A percentile compares a stretch with the other conserved stretches of the same genome.
Conservation (phyloP, 345 rosid genomes). For the Eucalyptus cladocalyx region DNA sequence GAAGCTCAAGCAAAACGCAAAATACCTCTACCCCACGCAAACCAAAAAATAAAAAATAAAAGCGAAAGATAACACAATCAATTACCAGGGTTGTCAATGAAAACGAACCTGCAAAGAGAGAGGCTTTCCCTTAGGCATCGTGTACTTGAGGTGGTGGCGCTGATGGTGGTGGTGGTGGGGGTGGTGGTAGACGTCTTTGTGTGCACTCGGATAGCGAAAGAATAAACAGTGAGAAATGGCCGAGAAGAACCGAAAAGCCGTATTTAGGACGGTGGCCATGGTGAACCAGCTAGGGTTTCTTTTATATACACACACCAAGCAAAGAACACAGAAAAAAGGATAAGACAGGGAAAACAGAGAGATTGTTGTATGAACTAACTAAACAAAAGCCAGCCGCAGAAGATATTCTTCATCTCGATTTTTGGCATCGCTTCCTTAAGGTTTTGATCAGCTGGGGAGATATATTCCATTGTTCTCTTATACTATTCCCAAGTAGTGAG, state of each 20-base stretch:
- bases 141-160: conserved; percentile 1
- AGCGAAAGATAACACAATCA: neutral
- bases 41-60: too few species aligned
- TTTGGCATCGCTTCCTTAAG: conserved; percentile 33
- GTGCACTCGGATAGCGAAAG: conserved; percentile 32
- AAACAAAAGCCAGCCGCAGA: conserved; percentile 5
- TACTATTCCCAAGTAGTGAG: neutral
- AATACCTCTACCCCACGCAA: neutral
- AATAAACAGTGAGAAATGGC: conserved; percentile 45
- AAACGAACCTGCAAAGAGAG: conserved; percentile 81
- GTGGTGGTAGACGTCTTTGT: neutral
- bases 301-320: neutral
- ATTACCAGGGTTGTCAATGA: neutral
- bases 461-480: conserved; percentile 26
- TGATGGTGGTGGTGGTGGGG: neutral
- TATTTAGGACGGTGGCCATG: conserved; percentile 28
- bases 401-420: conserved; percentile 28
- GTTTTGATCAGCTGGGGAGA: conserved; percentile 11
- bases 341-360: neutral
- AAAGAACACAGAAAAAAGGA: neutral
- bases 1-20: neutral
- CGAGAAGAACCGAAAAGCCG: conserved; percentile 40
- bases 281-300: neutral
- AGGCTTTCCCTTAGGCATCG: conserved; percentile 66
- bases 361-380: neutral